Evolutionary conservation across 2,329 filamentous ascomycete species (phyloP), one percentile per base, ranked within the genome.

Genomic region (Colletotrichum sp.): DNA sequence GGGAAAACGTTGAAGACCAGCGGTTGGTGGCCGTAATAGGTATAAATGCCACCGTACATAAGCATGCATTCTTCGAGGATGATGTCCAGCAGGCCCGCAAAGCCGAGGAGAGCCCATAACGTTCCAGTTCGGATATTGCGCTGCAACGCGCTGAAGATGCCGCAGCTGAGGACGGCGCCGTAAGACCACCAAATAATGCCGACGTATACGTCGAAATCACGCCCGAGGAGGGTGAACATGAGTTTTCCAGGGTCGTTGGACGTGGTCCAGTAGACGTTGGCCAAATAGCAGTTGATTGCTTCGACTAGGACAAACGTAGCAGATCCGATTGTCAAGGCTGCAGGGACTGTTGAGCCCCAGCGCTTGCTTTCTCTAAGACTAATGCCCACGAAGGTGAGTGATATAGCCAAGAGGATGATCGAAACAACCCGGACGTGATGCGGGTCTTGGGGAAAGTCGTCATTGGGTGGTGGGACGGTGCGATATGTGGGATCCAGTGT

Each of bases 111-210:
- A 7, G 15, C 10, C 62, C 62, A 67, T 2, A 72, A 28, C 7
- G 7, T 67, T 6, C 61, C 61, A 2, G 62, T 67, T 4, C 12
- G 28, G 18, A 72, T 32, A 5, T 13, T 28, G 21, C 70, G 70
- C 62, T 16, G 30, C 12, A 72, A 34, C 4, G 70, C 70, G 21
- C 70, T 64, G 24, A 68, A 67, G 26, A 68, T 67, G 21, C 30
- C 15, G 28, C 62, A 67, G 13, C 70, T 38, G 9, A 72, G 48
- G 6, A 72, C 70, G 16, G 64, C 70, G 16, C 64, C 64, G 5
- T 34, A 72, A 56, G 55, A 68, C 70, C 64, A 72, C 70, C 70
- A 72, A 10, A 68, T 68, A 10, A 72, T 72, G 38, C 70, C 55
- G 70, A 72, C 70, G 6, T 34, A 72, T 4, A 52, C 6, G 10